Evolutionary conservation across 768 basidiomycete species (phyloP), one percentile per base, ranked within the genome.

Genomic region (Glaciozyma antarctica): DNA sequence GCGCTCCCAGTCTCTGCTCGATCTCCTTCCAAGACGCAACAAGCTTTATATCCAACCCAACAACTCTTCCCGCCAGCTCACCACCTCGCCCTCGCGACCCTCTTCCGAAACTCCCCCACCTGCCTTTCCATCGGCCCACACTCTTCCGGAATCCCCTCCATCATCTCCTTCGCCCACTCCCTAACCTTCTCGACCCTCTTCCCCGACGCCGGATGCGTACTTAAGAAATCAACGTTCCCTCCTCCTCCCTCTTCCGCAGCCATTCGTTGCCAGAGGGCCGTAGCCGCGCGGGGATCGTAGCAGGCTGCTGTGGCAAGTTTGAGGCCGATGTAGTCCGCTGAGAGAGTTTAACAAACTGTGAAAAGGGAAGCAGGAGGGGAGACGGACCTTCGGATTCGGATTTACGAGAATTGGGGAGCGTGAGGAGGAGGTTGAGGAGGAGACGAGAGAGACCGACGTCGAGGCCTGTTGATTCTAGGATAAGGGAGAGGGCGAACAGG

Each of bases 271-370:
- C 89, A 91, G 80, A 92, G 82, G 68, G 87, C 88, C 17, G 87
- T 84, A 5, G 88, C 82, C 26, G 85, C 87, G 22, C 76, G 78
- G 0, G 93, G 92, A 73, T 97, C 82, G 75, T 84, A 97, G 77
- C 93, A 98, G 0, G 91, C 93, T 70, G 81, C 82, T 58, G 89
- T 81, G 78, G 87, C 86, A 32, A 97, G 79, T 9, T 81, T 81
- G 54, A 97, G 76, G 12, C 94, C 93, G 58, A 98, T 86, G 34
- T 83, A 81, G 74, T 97, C 93, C 45, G 93, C 93, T 90, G 61
- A 15, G 26, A 52, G 24, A 24, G 9, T 3, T 52, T 24, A 15
- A n/a, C 6, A 15, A 16, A 15, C 13, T 19, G 58, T 16, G 48
- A 30, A 47, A 73, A 60, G 54, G 12, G 16, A 32, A 21, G 16